phyloP scores from a whole-genome alignment of 805 yeast genomes.

The Candida railenensis region DNA sequence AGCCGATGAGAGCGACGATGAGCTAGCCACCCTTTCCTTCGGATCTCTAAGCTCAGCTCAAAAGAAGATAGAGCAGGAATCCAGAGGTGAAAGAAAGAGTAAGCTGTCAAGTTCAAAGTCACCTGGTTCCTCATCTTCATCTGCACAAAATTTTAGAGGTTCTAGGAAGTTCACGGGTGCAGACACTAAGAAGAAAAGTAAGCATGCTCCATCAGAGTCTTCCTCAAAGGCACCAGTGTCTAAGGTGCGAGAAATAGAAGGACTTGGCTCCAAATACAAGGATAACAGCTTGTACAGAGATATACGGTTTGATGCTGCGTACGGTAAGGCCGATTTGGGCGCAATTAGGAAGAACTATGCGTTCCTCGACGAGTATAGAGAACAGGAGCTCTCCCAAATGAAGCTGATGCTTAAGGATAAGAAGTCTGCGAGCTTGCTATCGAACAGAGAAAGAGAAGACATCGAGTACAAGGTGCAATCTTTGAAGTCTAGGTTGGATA shows the following conservation, averaged over 20 bases:
- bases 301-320: slow-evolving; percentile 87
- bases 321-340: slow-evolving; percentile 75
- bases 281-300: slow-evolving; percentile 59
- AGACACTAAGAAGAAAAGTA: slow-evolving; percentile 42
- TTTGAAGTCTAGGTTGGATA: slow-evolving; percentile 63
- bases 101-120: not conserved
- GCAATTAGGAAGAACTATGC: slow-evolving; percentile 74
- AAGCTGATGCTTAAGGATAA: slow-evolving; percentile 54
- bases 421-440: slow-evolving; percentile 39
- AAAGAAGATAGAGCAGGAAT: slow-evolving; percentile 33
- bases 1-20: slow-evolving; percentile 36
- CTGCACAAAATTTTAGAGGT: too few species aligned
- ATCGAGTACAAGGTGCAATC: slow-evolving; percentile 60
- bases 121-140: not conserved
- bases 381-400: slow-evolving; percentile 66
- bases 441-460: slow-evolving; percentile 48
- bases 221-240: slow-evolving; percentile 74
- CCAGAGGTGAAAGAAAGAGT: not conserved
- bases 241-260: slow-evolving; percentile 71
- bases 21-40: slow-evolving; percentile 55
- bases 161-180: not conserved
- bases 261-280: slow-evolving; percentile 45
- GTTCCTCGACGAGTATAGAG: slow-evolving; percentile 84
- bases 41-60: slow-evolving; percentile 65
- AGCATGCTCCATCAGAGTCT: slow-evolving; percentile 86